Percentiles rank a stretch among this genome's conserved stretches.
phyloP scores from a whole-genome alignment of 257 asterid genomes.

The Solanum habrochaites region DNA sequence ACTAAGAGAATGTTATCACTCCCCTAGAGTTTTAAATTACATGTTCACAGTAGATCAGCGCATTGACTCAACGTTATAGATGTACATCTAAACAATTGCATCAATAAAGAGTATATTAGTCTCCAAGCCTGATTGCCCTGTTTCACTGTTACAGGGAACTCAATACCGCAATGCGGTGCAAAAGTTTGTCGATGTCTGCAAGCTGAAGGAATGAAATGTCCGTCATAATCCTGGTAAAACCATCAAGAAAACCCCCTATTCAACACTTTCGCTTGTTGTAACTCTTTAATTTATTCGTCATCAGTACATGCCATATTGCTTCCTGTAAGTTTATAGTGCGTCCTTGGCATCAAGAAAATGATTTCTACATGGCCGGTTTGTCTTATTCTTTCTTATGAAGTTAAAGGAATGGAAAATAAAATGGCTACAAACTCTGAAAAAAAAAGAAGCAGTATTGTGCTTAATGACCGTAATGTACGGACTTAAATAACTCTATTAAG shows the following conservation, averaged over 20 bases:
- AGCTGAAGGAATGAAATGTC: conserved; percentile 44
- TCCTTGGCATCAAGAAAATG: neutral
- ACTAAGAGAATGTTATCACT: neutral
- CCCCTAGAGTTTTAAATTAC: neutral
- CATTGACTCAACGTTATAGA: neutral
- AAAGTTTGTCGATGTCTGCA: conserved; percentile 81
- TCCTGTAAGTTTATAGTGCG: neutral
- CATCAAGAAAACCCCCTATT: neutral
- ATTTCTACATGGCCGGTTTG: neutral
- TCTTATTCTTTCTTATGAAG: neutral
- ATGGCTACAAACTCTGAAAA: neutral
- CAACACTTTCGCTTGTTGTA: neutral
- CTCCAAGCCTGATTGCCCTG: neutral
- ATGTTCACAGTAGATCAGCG: neutral
- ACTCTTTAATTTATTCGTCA: neutral
- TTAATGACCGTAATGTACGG: conserved; percentile 20
- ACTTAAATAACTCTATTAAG: conserved; percentile 1
- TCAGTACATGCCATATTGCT: neutral
- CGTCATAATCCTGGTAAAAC: neutral
- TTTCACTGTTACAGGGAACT: conserved; percentile 44
- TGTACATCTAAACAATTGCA: neutral
- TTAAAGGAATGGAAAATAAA: neutral
- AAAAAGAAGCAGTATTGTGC: neutral
- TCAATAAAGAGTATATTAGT: neutral
- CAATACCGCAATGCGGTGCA: conserved; percentile 90